Base-by-base conservation (phyloP, 495 filamentous ascomycete genomes). In the Physcia stellaris region DNA sequence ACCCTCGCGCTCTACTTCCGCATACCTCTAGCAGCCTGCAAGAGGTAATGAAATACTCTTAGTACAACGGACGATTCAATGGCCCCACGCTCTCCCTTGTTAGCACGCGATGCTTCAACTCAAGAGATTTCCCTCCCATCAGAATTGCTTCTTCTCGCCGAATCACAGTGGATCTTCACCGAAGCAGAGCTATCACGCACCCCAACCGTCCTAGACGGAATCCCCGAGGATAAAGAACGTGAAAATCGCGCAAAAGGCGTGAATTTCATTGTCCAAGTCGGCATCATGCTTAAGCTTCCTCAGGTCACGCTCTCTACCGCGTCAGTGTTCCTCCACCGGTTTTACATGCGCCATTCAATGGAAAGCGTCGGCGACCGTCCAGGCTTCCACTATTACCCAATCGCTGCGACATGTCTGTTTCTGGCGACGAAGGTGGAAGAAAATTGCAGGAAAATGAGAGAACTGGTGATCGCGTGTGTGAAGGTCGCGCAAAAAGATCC, bases 341-440 rank as follows among this genome's bases (percentile, higher is more conserved):
- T 93, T 58, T 86, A 83, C 48, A 94, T 96, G 83, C 77, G 90
- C 37, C 70, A 74, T 43, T 77, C 73, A 41, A 79, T 92, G 72
- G 71, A 82, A 27, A 64, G 72, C 45, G 44, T 59, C 35, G 46
- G 59, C 42, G 56, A 79, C 61, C 66, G 76, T 55, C 62, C 73
- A 50, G 69, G 80, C 35, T 71, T 84, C 39, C 86, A 95, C 51
- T 83, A 92, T 36, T 94, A 92, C 51, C 79, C 86, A 49, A 81
- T 90, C 32, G 90, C 84, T 2, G 90, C 86, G 0, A 92, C 86
- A 0, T 67, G 86, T 3, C 69, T 98, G 5, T 96, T 94, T 50
- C 72, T 98, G 6, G 88, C 90, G 6, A 92, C 86, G 48, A 98
- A 98, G 59, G 87, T 92, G 4, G 90, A 96, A 47, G 90, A 98